phyloP scores from a whole-genome alignment of 257 asterid species.

The Striga asiatica region DNA sequence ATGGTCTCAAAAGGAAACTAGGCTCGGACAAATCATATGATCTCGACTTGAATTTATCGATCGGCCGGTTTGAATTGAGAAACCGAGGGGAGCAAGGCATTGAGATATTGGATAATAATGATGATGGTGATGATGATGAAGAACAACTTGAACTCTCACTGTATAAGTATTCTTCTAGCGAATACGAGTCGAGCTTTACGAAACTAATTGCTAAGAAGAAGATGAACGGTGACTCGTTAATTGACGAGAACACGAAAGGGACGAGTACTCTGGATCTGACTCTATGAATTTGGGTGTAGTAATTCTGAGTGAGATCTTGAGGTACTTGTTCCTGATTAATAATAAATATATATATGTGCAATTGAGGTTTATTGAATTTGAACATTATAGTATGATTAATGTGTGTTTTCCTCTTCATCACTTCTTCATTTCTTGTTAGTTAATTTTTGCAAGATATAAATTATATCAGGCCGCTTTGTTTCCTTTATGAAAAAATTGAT shows the following conservation, averaged over 20 bases:
- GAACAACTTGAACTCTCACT: constrained; percentile 36
- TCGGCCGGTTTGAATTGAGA: constrained; percentile 27
- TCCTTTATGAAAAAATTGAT: no score
- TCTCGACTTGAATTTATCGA: constrained; percentile 51
- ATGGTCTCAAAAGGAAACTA: constrained; percentile 37
- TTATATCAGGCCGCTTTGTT: no score
- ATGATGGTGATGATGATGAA: constrained; percentile 22
- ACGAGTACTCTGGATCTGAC: constrained; percentile 95
- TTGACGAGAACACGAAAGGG: constrained; percentile 31
- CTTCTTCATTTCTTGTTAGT: no score
- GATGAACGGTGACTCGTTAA: constrained; percentile 21
- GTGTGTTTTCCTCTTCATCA: not conserved
- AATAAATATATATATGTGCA: constrained; percentile 17
- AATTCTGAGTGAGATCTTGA: constrained; percentile 78
- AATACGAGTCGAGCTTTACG: no score
- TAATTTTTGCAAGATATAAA: no score
- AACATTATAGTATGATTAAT: not conserved
- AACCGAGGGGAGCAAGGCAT: no score
- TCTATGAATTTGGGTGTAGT: constrained; percentile 55
- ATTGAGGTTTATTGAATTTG: not conserved
- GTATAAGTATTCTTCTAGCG: constrained; percentile 20
- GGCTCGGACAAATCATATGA: constrained; percentile 7
- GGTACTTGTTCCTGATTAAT: constrained; percentile 49
- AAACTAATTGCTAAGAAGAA: constrained; percentile 30
- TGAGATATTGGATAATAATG: no score